Base-by-base conservation (phyloP, 768 basidiomycete genomes). In the Pleurotus tuber-regium region DNA sequence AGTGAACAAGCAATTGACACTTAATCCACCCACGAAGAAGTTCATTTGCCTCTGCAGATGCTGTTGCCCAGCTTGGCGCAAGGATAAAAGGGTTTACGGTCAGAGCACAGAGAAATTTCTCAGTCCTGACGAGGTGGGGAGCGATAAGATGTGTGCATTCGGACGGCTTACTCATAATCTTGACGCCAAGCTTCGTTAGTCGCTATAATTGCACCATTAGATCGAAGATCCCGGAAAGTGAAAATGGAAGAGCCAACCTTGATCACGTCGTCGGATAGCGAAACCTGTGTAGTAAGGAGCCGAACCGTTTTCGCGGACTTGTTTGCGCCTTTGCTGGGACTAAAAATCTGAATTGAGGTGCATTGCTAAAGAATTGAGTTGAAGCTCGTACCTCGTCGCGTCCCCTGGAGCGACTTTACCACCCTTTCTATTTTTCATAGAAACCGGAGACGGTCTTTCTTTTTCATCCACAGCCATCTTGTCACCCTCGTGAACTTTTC, bases 91-190 rank as follows among this genome's bases (percentile, higher is more conserved):
- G 85, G 0, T 77, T 80, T 0, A 66, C 66, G 0, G 87, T 75
- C 57, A 96, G 70, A 0, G 89, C 90, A 58, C 83, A 84, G 0
- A 97, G 73, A 62, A 96, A 88, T 64, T 96, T 97, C 62, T 93
- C 89, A 1, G 94, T 96, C 4, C 93, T 80, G 4, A 86, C 82
- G 21, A 95, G 72, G 23, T 74, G 72, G 28, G 77, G 79, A 8
- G 82, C 80, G 41, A 96, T 66, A 10, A 97, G 75, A 67, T 95
- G 90, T 0, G 92, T 96, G 59, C 87, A 91, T 49, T 91, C 83
- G 1, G 65, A 61, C 0, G 86, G 73, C 28, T 81, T 77, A 1
- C 76, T 74, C 6, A 82, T 82, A 52, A 84, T 70, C 56, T 78
- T 83, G 6, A 80, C 84, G 0, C 92, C 92, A 0, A 94, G 65